Conservation (phyloP, 305 asterid genomes). For the Fraxinus albicans region DNA sequence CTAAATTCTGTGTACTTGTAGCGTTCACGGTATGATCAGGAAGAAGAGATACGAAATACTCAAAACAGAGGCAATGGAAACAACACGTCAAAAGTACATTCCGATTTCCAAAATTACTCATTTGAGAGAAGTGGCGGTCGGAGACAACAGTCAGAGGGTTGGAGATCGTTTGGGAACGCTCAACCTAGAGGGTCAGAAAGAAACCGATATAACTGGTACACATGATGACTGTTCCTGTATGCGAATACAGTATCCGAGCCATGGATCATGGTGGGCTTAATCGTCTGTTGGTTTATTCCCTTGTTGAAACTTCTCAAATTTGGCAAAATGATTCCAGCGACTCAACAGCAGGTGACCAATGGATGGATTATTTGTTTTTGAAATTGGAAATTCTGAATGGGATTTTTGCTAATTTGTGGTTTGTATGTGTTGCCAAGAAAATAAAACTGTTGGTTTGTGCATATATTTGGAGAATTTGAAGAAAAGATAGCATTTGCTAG, state of each 20-base stretch:
- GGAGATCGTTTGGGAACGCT: constrained; percentile 50
- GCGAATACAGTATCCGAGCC: constrained; percentile 11
- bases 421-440: not conserved
- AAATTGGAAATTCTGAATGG: not conserved
- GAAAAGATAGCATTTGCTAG: not conserved
- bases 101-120: constrained; percentile 46
- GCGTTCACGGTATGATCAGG: constrained; percentile 79
- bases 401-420: not conserved
- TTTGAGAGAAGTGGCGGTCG: constrained; percentile 52
- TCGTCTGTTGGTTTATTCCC: not conserved
- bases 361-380: not conserved
- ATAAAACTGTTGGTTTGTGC: not conserved
- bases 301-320: not conserved
- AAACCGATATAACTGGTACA: constrained; percentile 44
- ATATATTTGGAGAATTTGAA: not conserved
- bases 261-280: constrained; percentile 4
- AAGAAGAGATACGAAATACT: constrained; percentile 68
- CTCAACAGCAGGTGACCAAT: not conserved
- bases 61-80: constrained; percentile 48
- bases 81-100: constrained; percentile 33
- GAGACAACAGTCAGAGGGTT: constrained; percentile 51
- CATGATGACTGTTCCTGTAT: constrained; percentile 18
- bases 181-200: constrained; percentile 48
- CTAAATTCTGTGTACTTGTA: constrained; percentile 38
- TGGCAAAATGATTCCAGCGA: not conserved